Evolutionary conservation across 345 rosid species (phyloP), one percentile per base, ranked within the genome.

Genomic region (Camelina hispida): DNA sequence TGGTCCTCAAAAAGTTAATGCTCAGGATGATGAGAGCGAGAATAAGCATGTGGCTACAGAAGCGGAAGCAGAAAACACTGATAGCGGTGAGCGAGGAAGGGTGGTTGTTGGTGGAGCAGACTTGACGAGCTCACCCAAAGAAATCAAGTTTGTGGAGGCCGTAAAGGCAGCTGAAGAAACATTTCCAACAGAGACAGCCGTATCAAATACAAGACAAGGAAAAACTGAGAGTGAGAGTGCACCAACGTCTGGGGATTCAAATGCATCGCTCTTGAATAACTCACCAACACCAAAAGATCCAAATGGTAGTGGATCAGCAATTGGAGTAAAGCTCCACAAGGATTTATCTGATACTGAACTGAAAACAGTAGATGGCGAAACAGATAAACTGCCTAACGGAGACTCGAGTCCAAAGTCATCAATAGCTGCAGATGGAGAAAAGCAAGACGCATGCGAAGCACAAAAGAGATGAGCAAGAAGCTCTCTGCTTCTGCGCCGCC

Each of bases 401-500:
- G 85, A 82, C 30, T 71, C 43, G 9, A 77, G 68, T 58, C 72
- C 47, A 40, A 76, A 78, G 78, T 74, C 81, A 72, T 75, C 61
- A 51, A 68, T 79, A 58, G 73, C 80, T 71, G 69, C 79, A 68
- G 88, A 82, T 63, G 86, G 72, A 77, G 95, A 81, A 78, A 87
- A 87, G 78, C 88, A 83, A 69, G 88, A 88, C 12, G 97, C 81
- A 74, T 38, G 68, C 37, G 97, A 90, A 79, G 71, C 76, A 9
- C 89, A 81, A 35, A 92, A 80, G 97, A 89, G 82, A 79, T 81
- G 42, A 83, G 89, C 75, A 95, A 87, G 82, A 95, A 87, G 82
- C 93, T 95, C 53, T 91, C 97, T 67, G 99, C 99, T 53, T 87
- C 96, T 73, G 99, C 99, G 53, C 93, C 99, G 9, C 97, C 99